Evolutionary conservation across 1,139 yeast species (phyloP), one percentile per base, ranked within the genome.

Genomic region (Hyphopichia burtonii): DNA sequence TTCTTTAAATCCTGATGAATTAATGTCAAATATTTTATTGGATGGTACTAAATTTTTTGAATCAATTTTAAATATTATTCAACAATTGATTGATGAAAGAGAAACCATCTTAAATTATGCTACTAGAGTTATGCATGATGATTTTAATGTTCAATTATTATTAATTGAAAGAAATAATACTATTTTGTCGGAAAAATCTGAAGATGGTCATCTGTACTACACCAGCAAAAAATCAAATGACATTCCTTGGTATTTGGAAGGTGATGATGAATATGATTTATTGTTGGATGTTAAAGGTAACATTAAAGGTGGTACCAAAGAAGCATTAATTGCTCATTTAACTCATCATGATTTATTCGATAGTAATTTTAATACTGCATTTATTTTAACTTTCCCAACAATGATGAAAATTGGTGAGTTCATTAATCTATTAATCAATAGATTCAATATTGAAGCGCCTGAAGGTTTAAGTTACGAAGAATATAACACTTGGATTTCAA

Each of bases 391-490:
- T 0, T 90, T 88, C 62, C 74, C 87, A 33, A 83, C 94, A 35
- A 86, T 91, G 58, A 78, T 86, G 66, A 73, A 85, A 1, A 78
- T 95, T 1, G 65, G 76, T 3, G 88, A 83, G 44, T 71, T 93
- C 30, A 70, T 90, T 43, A 76, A 74, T 19, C 63, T 78, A 37
- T 67, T 93, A 45, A 79, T 84, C 30, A 72, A 74, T 31, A 71
- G 96, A 41, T 93, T 84, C 63, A 76, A 83, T 46, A 68, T 82
- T 28, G 82, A 80, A 47, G 95, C 97, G 4, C 97, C 97, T 0
- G 96, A 86, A 53, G 96, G 96, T 0, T 67, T 93, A 47, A 80
- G 87, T 42, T 85, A 80, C 51, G 96, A 86, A 47, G 96, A 90
- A 56, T 88, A 87, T 57, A 80, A 82, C 36, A 65, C 74, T 4